Evolutionary conservation across 1,139 yeast genomes (phyloP).

Genomic region (Hansenula lynferdii): DNA sequence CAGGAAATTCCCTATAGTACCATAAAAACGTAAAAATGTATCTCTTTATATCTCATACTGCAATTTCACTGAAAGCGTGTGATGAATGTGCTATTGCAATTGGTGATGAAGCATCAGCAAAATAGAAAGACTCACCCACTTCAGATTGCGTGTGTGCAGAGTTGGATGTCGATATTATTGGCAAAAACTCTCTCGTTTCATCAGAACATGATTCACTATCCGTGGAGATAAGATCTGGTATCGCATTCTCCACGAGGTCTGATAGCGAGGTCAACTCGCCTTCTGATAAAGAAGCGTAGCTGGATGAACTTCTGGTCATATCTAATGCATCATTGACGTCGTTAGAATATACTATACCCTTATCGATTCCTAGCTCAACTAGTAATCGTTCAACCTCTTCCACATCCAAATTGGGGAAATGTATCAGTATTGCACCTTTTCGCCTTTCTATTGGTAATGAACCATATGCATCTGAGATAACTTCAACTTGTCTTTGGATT

Average conservation of each 20-base stretch:
- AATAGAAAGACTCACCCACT: background rate
- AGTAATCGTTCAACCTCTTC: slow-evolving; percentile 44
- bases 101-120: background rate
- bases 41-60: background rate
- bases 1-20: no score
- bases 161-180: slow-evolving; percentile 8
- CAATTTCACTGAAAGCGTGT: background rate
- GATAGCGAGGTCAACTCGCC: slow-evolving; percentile 4
- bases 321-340: slow-evolving; percentile 7
- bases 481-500: slow-evolving; percentile 33
- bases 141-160: background rate
- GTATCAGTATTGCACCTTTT: slow-evolving; percentile 40
- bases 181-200: slow-evolving; percentile 4
- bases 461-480: slow-evolving; percentile 41
- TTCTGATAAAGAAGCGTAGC: background rate
- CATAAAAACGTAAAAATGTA: slow-evolving; percentile 6
- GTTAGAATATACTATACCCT: slow-evolving; percentile 40
- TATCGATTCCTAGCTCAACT: slow-evolving; percentile 43
- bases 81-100: background rate
- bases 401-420: slow-evolving; percentile 54
- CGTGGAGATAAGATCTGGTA: slow-evolving; percentile 18
- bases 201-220: slow-evolving; percentile 2
- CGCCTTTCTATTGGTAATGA: slow-evolving; percentile 43
- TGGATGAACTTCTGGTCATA: background rate
- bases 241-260: slow-evolving; percentile 11